phyloP scores from a whole-genome alignment of 805 yeast species.

The Lipomyces kockii region DNA sequence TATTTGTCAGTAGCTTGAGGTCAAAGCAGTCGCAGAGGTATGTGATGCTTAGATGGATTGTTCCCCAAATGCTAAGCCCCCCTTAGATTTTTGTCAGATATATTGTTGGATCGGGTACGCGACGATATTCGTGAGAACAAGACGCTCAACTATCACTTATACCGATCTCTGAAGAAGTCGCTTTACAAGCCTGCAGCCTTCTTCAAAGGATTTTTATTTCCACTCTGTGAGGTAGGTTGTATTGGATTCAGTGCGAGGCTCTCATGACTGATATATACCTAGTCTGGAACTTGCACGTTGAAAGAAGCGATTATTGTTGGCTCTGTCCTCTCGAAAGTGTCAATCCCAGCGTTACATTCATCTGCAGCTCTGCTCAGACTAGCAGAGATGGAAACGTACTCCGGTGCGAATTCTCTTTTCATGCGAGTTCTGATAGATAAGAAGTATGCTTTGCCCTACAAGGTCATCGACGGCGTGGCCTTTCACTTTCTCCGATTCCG shows the following conservation, averaged over 20 bases:
- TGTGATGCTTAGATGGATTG: constrained; percentile 45
- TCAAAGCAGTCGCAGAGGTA: constrained; percentile 89
- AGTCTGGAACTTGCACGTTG: constrained; percentile 61
- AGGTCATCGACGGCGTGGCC: constrained; percentile 91
- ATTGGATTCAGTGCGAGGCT: background rate
- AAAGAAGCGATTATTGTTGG: constrained; percentile 96
- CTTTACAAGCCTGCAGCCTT: constrained; percentile 97
- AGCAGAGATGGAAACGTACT: constrained; percentile 71
- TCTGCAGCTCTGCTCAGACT: constrained; percentile 91
- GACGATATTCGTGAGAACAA: constrained; percentile 49
- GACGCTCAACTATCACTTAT: constrained; percentile 86
- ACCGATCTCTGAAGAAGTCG: constrained; percentile 88
- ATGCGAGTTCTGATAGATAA: constrained; percentile 88
- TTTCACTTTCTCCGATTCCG: constrained; percentile 93
- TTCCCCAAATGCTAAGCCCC: background rate
- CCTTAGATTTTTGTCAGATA: constrained; percentile 35
- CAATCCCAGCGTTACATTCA: constrained; percentile 93
- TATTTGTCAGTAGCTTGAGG: constrained; percentile 86
- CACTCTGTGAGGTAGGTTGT: constrained; percentile 75
- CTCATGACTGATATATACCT: background rate
- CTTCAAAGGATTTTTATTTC: constrained; percentile 93
- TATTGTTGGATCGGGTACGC: constrained; percentile 49
- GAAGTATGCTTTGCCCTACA: constrained; percentile 95
- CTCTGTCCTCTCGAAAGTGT: constrained; percentile 83
- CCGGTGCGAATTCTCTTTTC: constrained; percentile 88